A percentile compares a stretch with the other conserved stretches of the same genome.
Evolutionary conservation across 768 basidiomycete genomes (phyloP).

Genomic region (Pleurotus ostreatus): DNA sequence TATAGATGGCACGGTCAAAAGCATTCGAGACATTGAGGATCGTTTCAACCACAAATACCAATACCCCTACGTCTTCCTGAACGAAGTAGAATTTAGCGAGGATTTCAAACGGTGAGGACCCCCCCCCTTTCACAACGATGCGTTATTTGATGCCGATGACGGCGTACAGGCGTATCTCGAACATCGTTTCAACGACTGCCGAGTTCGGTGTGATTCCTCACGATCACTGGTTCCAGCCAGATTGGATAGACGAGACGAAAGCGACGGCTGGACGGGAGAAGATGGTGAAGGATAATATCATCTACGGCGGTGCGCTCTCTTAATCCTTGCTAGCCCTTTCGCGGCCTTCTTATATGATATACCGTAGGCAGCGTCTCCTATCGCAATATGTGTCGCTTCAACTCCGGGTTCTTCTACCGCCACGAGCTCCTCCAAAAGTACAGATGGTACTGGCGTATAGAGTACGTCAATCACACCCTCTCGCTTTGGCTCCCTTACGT

Average conservation of each 20-base stretch:
- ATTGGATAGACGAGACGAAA: constrained; percentile 70
- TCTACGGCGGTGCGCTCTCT: constrained; percentile 35
- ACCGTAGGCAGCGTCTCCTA: constrained; percentile 32
- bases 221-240: constrained; percentile 75
- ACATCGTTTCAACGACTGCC: constrained; percentile 12
- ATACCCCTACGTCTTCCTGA: constrained; percentile 86
- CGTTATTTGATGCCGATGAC: background rate
- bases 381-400: constrained; percentile 95
- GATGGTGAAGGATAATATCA: constrained; percentile 50
- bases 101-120: constrained; percentile 61
- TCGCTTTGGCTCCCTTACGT: no score
- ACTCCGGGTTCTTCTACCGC: constrained; percentile 86
- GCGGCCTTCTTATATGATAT: background rate
- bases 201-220: constrained; percentile 65
- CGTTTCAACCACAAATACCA: constrained; percentile 73
- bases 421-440: constrained; percentile 74
- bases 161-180: background rate
- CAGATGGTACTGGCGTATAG: constrained; percentile 89
- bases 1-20: constrained; percentile 54
- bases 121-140: background rate
- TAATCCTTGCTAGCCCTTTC: background rate
- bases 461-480: constrained; percentile 47
- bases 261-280: constrained; percentile 53
- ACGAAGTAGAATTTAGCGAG: constrained; percentile 74
- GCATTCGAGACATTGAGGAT: constrained; percentile 75